Conservation (phyloP, 139 green algal species). For the Coelastrella sp. region DNA sequence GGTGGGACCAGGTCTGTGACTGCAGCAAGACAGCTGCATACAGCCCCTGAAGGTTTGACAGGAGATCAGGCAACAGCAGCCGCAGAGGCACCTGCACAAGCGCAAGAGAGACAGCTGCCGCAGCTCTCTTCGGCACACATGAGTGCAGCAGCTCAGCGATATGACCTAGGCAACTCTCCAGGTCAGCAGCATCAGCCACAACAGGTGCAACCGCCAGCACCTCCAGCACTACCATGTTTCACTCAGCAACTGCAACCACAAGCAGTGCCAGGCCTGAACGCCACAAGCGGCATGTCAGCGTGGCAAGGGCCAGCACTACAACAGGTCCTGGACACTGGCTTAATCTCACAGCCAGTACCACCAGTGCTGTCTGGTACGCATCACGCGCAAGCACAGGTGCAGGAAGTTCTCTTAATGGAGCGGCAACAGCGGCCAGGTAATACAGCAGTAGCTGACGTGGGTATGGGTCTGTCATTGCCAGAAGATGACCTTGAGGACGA, state of each 20-base stretch:
- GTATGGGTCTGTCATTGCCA: not conserved
- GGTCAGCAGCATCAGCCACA: too few relatives aligned
- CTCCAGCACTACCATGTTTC: not conserved
- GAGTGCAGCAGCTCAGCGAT: not conserved
- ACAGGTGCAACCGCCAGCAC: conserved; percentile 9
- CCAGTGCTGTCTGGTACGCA: too few relatives aligned
- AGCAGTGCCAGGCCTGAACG: not conserved
- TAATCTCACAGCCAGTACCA: too few relatives aligned
- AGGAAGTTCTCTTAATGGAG: not conserved
- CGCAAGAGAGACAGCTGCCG: too few relatives aligned
- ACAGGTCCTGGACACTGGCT: too few relatives aligned
- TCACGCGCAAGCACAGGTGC: not conserved
- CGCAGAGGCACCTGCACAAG: not conserved
- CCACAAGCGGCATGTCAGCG: not conserved
- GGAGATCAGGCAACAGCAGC: not conserved
- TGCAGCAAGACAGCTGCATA: not conserved
- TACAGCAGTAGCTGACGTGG: conserved; percentile 26
- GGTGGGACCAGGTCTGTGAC: not conserved
- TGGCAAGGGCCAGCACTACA: too few relatives aligned
- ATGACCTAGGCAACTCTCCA: not conserved
- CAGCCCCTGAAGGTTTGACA: too few relatives aligned
- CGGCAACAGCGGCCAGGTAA: not conserved
- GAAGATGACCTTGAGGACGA: not conserved
- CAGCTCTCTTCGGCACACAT: not conserved
- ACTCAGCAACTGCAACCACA: not conserved